A percentile compares a stretch with the other conserved stretches of the same genome.
These are phyloP conservation scores for Westerdykella ornata DNA, from an alignment of 2,329 filamentous ascomycete species.

Conservation along the genomic window DNA sequence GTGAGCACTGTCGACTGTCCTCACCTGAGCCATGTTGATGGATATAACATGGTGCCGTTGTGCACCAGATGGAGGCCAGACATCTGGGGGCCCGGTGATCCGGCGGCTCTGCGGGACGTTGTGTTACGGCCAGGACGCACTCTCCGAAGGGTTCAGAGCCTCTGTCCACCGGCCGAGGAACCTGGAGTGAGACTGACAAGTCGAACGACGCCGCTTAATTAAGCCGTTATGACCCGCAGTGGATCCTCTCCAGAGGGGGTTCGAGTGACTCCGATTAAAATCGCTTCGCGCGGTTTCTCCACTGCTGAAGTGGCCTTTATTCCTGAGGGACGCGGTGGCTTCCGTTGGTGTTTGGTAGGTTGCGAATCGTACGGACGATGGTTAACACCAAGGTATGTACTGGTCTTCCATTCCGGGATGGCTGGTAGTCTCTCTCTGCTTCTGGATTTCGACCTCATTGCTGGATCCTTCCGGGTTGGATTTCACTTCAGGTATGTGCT, in stretches of 20 bases:
- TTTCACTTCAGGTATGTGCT: too few relatives aligned
- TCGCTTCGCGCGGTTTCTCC: background rate
- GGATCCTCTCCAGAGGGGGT: background rate
- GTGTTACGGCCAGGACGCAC: too few relatives aligned
- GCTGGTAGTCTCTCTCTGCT: constrained; percentile 1
- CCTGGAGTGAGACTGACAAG: background rate
- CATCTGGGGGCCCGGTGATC: too few relatives aligned
- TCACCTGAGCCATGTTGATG: background rate
- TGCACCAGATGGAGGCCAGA: background rate
- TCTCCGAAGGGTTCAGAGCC: too few relatives aligned
- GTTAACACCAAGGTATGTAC: background rate
- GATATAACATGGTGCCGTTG: background rate
- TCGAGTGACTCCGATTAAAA: constrained; percentile 1
- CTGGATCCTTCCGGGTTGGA: too few relatives aligned
- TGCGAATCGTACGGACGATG: background rate
- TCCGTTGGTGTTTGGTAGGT: background rate
- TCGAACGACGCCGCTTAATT: background rate
- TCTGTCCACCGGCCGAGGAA: background rate
- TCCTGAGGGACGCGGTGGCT: background rate
- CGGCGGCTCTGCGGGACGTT: too few relatives aligned
- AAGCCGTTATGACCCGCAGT: background rate
- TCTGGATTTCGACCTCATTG: too few relatives aligned
- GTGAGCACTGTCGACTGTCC: constrained; percentile 1
- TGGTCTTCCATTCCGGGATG: background rate
- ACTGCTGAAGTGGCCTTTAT: background rate